Evolutionary conservation across 805 yeast species (phyloP), one percentile per base, ranked within the genome.

Genomic region (Wickerhamiella dianesei): DNA sequence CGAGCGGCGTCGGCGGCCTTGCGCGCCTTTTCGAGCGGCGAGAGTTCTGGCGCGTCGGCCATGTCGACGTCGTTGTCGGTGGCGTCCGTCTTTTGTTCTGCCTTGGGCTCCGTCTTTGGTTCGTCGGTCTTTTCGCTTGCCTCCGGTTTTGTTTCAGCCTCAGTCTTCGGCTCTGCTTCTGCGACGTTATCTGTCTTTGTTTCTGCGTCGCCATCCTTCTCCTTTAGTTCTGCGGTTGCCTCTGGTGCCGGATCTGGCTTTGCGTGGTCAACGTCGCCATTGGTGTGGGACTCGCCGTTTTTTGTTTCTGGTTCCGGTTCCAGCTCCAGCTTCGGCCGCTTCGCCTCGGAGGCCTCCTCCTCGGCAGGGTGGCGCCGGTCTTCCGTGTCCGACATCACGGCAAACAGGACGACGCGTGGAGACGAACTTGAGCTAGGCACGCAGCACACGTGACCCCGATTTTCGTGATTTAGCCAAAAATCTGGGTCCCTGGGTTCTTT

Each of bases 11-110:
- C 50, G 8, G 60, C 60, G 1, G 59, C 59, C n/a, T 18, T 37
- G 25, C 47, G 29, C 19, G 60, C 60, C 25, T 45, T 41, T 36
- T 56, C 59, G 6, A 57, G 48, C 4, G 59, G 55, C 2, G 58
- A 46, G 21, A 48, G 41, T 12, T 46, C 52, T 19, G 29, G 22
- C 41, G 43, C 25, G 4, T 35, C 45, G 29, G 35, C 49, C 5
- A 48, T 21, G 4, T 43, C 22, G 22, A 48, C 40, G 12, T 37
- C 42, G 4, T 35, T n/a, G n/a, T n/a, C 44, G 18, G 22, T 3
- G n/a, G n/a, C 41, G 9, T 42, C 48, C 21, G 17, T n/a, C 47
- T 47, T 21, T 20, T 16, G 8, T 19, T 37, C 44, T 4, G n/a
- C 41, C 35, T 46, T 35, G 17, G 45, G 18, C 4, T 46, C 49